These are phyloP conservation scores for Metrosideros polymorpha DNA, from an alignment of 441 rosid species.

Conservation along the genomic window DNA sequence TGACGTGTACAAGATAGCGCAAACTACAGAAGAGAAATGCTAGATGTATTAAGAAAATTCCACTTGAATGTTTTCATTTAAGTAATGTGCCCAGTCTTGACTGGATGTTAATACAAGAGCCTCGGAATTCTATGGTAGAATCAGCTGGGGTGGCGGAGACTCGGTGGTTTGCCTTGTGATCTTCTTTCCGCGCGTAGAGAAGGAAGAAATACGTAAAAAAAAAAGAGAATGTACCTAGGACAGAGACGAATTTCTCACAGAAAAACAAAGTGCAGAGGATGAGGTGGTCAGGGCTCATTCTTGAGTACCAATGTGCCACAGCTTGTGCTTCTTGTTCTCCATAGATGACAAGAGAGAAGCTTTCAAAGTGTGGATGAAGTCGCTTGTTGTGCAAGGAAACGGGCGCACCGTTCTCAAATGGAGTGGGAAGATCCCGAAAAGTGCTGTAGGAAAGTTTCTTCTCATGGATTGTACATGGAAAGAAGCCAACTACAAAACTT, in stretches of 20 bases:
- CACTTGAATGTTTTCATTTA: background rate
- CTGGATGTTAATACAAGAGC: background rate
- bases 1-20: background rate
- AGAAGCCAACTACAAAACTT: background rate
- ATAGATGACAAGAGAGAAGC: constrained; percentile 27
- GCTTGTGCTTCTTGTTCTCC: constrained; percentile 5
- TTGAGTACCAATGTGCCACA: background rate
- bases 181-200: too few species aligned
- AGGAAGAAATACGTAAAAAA: too few species aligned
- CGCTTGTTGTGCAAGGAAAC: constrained; percentile 51
- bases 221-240: too few species aligned
- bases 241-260: background rate
- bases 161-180: too few species aligned
- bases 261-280: background rate
- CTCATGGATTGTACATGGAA: constrained; percentile 51
- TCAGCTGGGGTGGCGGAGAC: too few species aligned
- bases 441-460: constrained; percentile 36
- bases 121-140: too few species aligned
- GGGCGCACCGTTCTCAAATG: constrained; percentile 67
- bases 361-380: constrained; percentile 78
- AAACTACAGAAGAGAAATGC: background rate
- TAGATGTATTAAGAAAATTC: background rate
- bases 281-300: constrained; percentile 11
- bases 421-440: constrained; percentile 38
- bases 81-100: background rate